Evolutionary conservation across 495 filamentous ascomycete species (phyloP).

Genomic region (Gamarada debralockiae): DNA sequence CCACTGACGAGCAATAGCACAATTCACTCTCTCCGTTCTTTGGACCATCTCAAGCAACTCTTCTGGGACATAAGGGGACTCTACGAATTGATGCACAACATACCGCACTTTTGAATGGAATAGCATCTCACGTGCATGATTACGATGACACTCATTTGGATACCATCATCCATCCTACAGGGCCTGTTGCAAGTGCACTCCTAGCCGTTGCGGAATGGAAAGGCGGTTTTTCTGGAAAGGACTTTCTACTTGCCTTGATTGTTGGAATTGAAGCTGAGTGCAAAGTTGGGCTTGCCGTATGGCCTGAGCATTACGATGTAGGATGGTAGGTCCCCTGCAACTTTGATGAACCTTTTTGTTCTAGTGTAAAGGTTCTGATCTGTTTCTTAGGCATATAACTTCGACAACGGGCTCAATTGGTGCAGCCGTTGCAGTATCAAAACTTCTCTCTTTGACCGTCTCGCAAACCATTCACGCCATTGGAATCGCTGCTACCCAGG

Average conservation of each 20-base stretch:
- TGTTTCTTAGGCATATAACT: slow-evolving; percentile 43
- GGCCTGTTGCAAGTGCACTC: slow-evolving; percentile 46
- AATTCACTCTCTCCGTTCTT: slow-evolving; percentile 40
- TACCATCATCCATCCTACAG: slow-evolving; percentile 52
- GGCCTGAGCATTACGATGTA: slow-evolving; percentile 50
- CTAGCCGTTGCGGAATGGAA: slow-evolving; percentile 40
- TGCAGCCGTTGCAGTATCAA: slow-evolving; percentile 45
- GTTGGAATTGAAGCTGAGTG: slow-evolving; percentile 50
- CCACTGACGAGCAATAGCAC: slow-evolving; percentile 10
- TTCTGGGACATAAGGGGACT: slow-evolving; percentile 35
- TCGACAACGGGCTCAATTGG: slow-evolving; percentile 48
- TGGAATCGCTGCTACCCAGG: slow-evolving; percentile 48
- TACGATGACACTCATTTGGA: slow-evolving; percentile 56
- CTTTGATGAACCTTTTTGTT: not conserved
- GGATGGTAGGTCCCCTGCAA: too few relatives aligned
- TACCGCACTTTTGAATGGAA: slow-evolving; percentile 51
- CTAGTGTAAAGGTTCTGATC: not conserved
- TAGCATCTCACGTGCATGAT: slow-evolving; percentile 51
- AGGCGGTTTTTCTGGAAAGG: slow-evolving; percentile 33
- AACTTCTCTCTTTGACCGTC: slow-evolving; percentile 34
- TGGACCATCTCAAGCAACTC: slow-evolving; percentile 37
- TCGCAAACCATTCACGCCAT: slow-evolving; percentile 45
- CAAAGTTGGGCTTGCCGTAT: slow-evolving; percentile 45
- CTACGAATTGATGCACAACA: slow-evolving; percentile 41
- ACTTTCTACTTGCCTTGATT: slow-evolving; percentile 47